Base-by-base conservation (phyloP, 2,329 filamentous ascomycete species). In the Diaporthe sp. region DNA sequence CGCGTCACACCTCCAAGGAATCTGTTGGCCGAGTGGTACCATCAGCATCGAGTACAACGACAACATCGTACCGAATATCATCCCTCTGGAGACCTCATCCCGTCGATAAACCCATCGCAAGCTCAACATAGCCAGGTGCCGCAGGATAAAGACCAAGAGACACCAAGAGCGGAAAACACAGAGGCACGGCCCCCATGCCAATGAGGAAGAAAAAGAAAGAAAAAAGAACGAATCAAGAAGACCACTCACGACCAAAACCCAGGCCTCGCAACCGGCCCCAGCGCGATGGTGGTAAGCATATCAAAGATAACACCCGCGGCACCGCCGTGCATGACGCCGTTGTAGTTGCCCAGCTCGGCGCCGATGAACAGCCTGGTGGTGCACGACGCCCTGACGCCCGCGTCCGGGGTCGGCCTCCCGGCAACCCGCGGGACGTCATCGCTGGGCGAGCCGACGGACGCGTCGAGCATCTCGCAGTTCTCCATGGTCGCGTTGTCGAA, bases 261-360 rank as follows among this genome's bases (percentile, higher is more conserved):
- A 0, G 86, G 85, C 47, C 81, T 82, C 7, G 86, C 82, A 17
- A 89, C 68, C 1, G 87, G 86, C 53, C 86, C 87, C 25, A 89
- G 80, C 1, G 87, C 86, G 17, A 83, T 83, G 0, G 86, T 88
- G 6, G 87, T 89, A 71, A 85, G 84, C 80, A 90, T 87, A 77
- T 92, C 90, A 74, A 89, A 89, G 56, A 90, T 87, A 7, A 88
- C 81, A 0, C 87, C 85, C 2, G 87, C 87, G 3, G 87, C 88
- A 9, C 88, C 88, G 27, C 88, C 88, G 77, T 90, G 88, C 76
- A 90, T 83, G 42, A 85, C 86, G 2, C 83, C 83, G 42, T 83
- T 82, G 58, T 83, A 78, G 78, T 90, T 90, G 75, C 84, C 84
- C 70, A 89, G 85, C 61, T 80, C 79, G 15, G 78, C 77, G 13